Percentiles rank a stretch among this genome's conserved stretches.
These are phyloP conservation scores for Amaranthus hypochondriacus DNA, from an alignment of 148 eudicot genomes.

Conservation along the genomic window DNA sequence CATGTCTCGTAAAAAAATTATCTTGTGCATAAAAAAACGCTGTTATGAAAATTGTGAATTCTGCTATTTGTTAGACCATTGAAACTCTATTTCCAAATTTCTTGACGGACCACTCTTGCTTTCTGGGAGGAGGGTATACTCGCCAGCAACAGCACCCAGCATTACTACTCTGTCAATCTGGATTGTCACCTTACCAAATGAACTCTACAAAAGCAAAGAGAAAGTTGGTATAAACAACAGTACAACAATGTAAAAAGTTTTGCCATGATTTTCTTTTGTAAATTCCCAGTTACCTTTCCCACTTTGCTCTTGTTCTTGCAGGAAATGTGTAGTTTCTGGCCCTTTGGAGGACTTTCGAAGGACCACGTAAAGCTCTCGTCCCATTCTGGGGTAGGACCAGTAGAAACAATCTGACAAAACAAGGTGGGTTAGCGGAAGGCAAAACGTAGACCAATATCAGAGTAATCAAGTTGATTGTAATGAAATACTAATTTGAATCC, in stretches of 20 bases:
- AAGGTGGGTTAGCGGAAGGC: neutral
- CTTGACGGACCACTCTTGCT: slow-evolving; percentile 96
- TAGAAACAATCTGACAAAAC: slow-evolving; percentile 63
- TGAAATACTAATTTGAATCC: neutral
- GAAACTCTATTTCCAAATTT: slow-evolving; percentile 92
- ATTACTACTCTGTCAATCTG: slow-evolving; percentile 96
- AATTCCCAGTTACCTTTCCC: slow-evolving; percentile 66
- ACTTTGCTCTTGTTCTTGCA: slow-evolving; percentile 99
- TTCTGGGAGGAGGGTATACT: slow-evolving; percentile 82
- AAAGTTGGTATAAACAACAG: neutral
- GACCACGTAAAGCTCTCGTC: slow-evolving; percentile 92
- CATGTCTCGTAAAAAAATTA: neutral
- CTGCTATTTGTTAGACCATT: slow-evolving; percentile 76
- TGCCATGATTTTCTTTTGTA: neutral
- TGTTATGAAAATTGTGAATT: neutral
- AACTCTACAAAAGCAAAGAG: slow-evolving; percentile 50
- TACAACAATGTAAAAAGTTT: neutral
- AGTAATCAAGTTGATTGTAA: neutral
- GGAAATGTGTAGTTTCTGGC: slow-evolving; percentile 94
- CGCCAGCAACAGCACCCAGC: slow-evolving; percentile 93
- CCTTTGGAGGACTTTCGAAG: slow-evolving; percentile 98
- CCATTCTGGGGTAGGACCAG: slow-evolving; percentile 97
- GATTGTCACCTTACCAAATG: slow-evolving; percentile 96
- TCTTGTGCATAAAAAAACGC: neutral
- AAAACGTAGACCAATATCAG: too few relatives aligned